phyloP scores from a whole-genome alignment of 352 stramenopile genomes.

The Phytophthora pistaciae region DNA sequence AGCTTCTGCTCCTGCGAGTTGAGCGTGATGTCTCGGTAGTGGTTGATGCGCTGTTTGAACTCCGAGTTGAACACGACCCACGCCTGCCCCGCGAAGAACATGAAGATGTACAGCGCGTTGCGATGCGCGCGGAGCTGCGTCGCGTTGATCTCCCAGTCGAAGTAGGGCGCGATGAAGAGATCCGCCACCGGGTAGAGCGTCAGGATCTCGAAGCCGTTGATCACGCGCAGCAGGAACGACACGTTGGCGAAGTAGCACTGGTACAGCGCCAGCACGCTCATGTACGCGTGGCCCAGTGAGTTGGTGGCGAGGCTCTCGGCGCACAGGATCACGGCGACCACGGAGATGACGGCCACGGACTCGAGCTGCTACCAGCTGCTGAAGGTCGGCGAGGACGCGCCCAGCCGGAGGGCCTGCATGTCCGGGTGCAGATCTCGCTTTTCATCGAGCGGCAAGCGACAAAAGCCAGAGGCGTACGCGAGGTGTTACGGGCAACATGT shows the following conservation, averaged over 20 bases:
- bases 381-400: slow-evolving; percentile 74
- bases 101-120: slow-evolving; percentile 86
- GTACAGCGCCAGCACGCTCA: slow-evolving; percentile 81
- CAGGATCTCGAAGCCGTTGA: slow-evolving; percentile 70
- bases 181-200: slow-evolving; percentile 72
- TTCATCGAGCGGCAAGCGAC: too few species aligned
- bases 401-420: slow-evolving; percentile 62
- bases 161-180: slow-evolving; percentile 56
- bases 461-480: too few species aligned
- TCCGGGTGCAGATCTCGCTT: slow-evolving; percentile 55
- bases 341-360: slow-evolving; percentile 48
- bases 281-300: slow-evolving; percentile 79
- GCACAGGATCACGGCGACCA: slow-evolving; percentile 70
- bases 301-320: slow-evolving; percentile 71
- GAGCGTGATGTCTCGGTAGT: slow-evolving; percentile 84
- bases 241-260: slow-evolving; percentile 88
- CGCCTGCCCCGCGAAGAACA: slow-evolving; percentile 80
- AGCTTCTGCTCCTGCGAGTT: slow-evolving; percentile 88
- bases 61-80: slow-evolving; percentile 90
- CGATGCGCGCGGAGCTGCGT: slow-evolving; percentile 59
- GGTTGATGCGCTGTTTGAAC: slow-evolving; percentile 90
- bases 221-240: slow-evolving; percentile 72
- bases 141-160: slow-evolving; percentile 49
- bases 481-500: too few species aligned
- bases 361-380: slow-evolving; percentile 62